Conservation (phyloP, 2,329 filamentous ascomycete species). For the Chaetomiaceae sp. region DNA sequence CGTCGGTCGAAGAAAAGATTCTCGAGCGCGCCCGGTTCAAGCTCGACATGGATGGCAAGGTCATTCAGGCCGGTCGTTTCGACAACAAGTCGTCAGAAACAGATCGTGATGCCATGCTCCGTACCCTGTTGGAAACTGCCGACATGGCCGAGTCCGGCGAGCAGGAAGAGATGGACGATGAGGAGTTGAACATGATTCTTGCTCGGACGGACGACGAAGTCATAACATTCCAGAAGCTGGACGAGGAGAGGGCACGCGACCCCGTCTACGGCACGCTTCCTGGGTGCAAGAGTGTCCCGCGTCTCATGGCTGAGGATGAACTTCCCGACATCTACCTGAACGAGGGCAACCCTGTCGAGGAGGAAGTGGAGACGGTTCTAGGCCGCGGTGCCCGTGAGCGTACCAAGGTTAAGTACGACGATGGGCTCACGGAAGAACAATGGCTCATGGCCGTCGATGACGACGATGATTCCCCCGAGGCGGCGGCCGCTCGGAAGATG, state of each 20-base stretch:
- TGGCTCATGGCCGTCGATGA: slow-evolving; percentile 98
- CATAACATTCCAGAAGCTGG: slow-evolving; percentile 71
- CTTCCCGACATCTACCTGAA: slow-evolving; percentile 90
- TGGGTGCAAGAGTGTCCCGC: slow-evolving; percentile 61
- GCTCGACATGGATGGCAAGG: slow-evolving; percentile 98
- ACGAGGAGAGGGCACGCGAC: slow-evolving; percentile 64
- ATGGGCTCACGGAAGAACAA: slow-evolving; percentile 96
- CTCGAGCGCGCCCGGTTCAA: slow-evolving; percentile 95
- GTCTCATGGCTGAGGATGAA: slow-evolving; percentile 82
- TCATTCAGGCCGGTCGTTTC: slow-evolving; percentile 98
- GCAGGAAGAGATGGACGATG: slow-evolving; percentile 97
- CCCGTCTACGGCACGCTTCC: slow-evolving; percentile 65
- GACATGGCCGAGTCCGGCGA: slow-evolving; percentile 65
- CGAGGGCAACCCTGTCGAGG: slow-evolving; percentile 79
- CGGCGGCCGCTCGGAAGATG: slow-evolving; percentile 84
- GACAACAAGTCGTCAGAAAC: slow-evolving; percentile 99
- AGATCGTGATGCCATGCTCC: slow-evolving; percentile 93
- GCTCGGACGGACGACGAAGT: slow-evolving; percentile 83
- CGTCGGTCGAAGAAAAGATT: slow-evolving; percentile 98
- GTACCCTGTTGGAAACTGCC: slow-evolving; percentile 84
- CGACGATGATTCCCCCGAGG: slow-evolving; percentile 90
- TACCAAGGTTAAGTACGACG: slow-evolving; percentile 91
- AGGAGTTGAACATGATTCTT: slow-evolving; percentile 92
- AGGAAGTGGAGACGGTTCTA: slow-evolving; percentile 66
- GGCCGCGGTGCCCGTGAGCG: slow-evolving; percentile 94